Evolutionary conservation across 805 yeast species (phyloP), one percentile per base, ranked within the genome.

Genomic region (Yamadazyma sp.): DNA sequence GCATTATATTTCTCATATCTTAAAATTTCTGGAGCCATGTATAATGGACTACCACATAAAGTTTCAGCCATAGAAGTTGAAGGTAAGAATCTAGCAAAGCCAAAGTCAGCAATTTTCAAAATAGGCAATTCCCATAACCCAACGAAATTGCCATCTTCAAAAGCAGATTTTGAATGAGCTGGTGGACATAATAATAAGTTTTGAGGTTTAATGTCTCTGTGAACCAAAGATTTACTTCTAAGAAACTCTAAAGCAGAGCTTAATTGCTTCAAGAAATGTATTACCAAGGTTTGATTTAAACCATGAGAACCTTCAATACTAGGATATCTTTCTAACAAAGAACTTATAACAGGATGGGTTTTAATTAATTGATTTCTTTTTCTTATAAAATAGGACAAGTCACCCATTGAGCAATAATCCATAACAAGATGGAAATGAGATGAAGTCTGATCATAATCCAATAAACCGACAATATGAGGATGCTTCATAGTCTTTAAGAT

Each of bases 21-120:
- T 48, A 93, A 67, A 31, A 93, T 93, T 62, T 93, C 98, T 0
- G 98, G 98, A 0, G 98, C 98, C 98, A 93, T 93, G 61, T 93
- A 93, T 28, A 93, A 72, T 3, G 98, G 98, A 8, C 96, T 86
- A 1, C 98, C 98, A 70, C 98, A 93, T 47, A 93, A 68, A 1
- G 98, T 93, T 56, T 93, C 98, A 1, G 98, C 98, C 76, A 93
- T 71, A 1, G 96, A 82, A 2, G 97, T 84, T 32, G 85, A 80
- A 5, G 98, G 98, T 50, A 93, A 70, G 54, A 89, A 86, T 43
- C 98, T 73, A 4, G 98, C 98, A 65, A 93, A 93, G 1, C 98
- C 98, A 61, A 93, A 93, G 64, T 93, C 98, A 9, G 98, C 98
- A 41, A 93, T 80, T 58, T 91, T 91, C 44, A 93, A 70, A 7